phyloP scores from a whole-genome alignment of 2,329 filamentous ascomycete species.

The Colletotrichum orchidophilum region DNA sequence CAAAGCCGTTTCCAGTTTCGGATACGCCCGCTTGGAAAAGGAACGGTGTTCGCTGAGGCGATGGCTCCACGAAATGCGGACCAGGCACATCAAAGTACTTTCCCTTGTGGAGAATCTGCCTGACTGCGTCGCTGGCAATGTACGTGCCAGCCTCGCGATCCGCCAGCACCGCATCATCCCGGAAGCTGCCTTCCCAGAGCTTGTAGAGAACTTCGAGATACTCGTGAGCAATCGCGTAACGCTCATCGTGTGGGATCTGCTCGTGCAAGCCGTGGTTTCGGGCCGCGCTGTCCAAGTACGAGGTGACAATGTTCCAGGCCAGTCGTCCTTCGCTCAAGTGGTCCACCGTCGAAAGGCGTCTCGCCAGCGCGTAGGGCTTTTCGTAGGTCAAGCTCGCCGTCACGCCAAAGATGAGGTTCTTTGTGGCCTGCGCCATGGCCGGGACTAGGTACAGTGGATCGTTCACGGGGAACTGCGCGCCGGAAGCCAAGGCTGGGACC shows the following conservation, averaged over 20 bases:
- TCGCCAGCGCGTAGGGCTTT: neutral
- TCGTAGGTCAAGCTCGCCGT: neutral
- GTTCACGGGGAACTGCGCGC: neutral
- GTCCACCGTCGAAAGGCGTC: neutral
- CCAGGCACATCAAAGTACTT: slow-evolving; percentile 68
- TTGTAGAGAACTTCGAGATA: slow-evolving; percentile 69
- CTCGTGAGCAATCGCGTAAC: slow-evolving; percentile 69
- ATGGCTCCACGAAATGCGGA: slow-evolving; percentile 68
- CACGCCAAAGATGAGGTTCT: neutral
- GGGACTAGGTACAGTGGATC: neutral
- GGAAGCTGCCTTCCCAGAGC: slow-evolving; percentile 57
- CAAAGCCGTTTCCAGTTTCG: neutral
- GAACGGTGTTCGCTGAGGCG: slow-evolving; percentile 70
- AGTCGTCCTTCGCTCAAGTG: neutral
- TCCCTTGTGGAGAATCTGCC: slow-evolving; percentile 69
- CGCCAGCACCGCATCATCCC: slow-evolving; percentile 67
- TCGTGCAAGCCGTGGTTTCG: neutral
- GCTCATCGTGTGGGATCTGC: slow-evolving; percentile 53
- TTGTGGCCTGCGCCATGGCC: neutral
- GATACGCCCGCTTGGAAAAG: slow-evolving; percentile 53
- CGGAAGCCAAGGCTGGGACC: neutral
- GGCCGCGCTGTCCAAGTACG: neutral
- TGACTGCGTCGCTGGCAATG: slow-evolving; percentile 53
- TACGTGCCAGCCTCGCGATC: slow-evolving; percentile 56
- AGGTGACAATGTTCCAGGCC: neutral